Conservation (phyloP, 306 rosid genomes). For the Inga laurina region DNA sequence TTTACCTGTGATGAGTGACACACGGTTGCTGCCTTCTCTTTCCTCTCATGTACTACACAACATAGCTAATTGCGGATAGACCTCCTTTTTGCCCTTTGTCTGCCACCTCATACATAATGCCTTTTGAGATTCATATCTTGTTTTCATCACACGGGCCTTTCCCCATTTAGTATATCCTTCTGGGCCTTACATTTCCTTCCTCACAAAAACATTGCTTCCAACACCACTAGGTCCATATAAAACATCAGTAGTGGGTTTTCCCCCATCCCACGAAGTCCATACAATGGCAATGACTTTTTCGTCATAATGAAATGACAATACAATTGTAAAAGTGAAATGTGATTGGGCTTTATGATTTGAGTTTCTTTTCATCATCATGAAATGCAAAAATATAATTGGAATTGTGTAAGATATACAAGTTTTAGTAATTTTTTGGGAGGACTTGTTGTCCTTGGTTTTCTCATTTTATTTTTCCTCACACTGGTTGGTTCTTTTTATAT, state of each 20-base stretch:
- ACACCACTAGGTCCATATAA: background rate
- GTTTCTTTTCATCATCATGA: background rate
- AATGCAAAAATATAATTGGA: background rate
- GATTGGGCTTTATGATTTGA: background rate
- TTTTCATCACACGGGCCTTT: background rate
- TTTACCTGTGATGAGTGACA: background rate
- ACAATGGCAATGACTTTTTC: background rate
- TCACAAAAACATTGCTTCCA: background rate
- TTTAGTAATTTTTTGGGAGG: background rate
- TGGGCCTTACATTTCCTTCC: background rate
- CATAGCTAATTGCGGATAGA: background rate
- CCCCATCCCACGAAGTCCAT: background rate
- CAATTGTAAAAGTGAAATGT: background rate
- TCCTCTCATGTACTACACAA: background rate
- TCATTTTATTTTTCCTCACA: background rate
- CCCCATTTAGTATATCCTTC: background rate
- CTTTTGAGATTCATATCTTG: background rate
- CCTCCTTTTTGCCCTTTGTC: background rate
- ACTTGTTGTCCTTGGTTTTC: background rate
- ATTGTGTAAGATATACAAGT: background rate
- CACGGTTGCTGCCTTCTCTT: background rate
- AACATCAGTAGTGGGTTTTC: background rate
- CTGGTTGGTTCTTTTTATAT: background rate
- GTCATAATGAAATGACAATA: conserved; percentile 21
- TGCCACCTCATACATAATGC: background rate